Evolutionary conservation across 1,139 yeast genomes (phyloP).

Genomic region (Blastobotrys petasosporus): DNA sequence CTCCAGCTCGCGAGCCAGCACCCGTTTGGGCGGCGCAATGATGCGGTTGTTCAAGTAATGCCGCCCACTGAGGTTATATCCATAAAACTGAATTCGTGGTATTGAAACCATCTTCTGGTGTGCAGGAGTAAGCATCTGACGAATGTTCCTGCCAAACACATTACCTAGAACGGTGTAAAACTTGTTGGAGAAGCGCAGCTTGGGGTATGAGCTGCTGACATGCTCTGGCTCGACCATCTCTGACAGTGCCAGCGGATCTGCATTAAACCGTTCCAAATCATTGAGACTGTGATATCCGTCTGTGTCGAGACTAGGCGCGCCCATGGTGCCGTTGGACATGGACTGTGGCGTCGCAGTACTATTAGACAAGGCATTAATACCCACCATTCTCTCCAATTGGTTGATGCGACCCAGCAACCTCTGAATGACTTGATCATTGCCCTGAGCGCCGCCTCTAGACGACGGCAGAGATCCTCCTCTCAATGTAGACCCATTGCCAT

Average conservation of each 20-base stretch:
- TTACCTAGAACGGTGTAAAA: slow-evolving; percentile 46
- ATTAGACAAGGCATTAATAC: background rate
- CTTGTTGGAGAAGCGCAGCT: slow-evolving; percentile 47
- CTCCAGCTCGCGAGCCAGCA: slow-evolving; percentile 15
- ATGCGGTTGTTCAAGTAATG: slow-evolving; percentile 42
- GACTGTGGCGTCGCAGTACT: background rate
- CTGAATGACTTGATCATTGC: background rate
- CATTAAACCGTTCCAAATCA: background rate
- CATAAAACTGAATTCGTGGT: slow-evolving; percentile 56
- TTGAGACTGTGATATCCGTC: background rate
- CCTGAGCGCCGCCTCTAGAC: too few relatives aligned
- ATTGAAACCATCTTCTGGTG: slow-evolving; percentile 38
- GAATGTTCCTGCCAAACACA: slow-evolving; percentile 41
- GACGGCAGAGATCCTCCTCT: too few relatives aligned
- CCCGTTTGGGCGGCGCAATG: slow-evolving; percentile 31
- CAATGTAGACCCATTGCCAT: too few relatives aligned
- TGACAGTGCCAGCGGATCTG: background rate
- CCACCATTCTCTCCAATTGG: slow-evolving; percentile 7
- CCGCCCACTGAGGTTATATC: slow-evolving; percentile 60
- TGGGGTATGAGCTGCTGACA: slow-evolving; percentile 1
- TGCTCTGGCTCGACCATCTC: background rate
- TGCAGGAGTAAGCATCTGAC: slow-evolving; percentile 38
- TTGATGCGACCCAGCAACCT: slow-evolving; percentile 9
- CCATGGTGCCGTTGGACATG: background rate
- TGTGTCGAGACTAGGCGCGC: background rate